Conservation (phyloP, 345 rosid genomes). For the Ceriops tagal region DNA sequence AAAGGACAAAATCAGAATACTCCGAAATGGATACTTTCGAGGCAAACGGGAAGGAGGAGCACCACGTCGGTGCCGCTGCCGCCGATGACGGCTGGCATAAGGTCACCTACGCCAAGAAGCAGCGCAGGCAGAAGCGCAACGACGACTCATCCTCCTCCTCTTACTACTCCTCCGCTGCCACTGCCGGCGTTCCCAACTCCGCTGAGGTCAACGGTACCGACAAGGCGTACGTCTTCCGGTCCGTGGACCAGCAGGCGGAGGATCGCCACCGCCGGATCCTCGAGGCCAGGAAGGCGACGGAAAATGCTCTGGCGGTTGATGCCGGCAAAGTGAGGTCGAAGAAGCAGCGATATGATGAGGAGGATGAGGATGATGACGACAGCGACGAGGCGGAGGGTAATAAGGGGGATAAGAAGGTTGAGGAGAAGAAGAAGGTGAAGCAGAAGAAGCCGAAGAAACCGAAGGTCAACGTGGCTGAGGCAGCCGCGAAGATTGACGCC, state of each 20-base stretch:
- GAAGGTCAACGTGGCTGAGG: conserved; percentile 58
- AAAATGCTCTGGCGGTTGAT: conserved; percentile 4
- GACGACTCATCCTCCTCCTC: conserved; percentile 1
- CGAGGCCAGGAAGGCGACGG: conserved; percentile 28
- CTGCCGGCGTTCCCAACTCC: background rate
- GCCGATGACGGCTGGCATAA: conserved; percentile 70
- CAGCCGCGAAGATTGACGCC: conserved; percentile 55
- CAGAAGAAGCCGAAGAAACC: conserved; percentile 62
- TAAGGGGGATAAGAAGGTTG: conserved; percentile 28
- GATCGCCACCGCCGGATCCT: conserved; percentile 48
- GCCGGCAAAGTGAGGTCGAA: conserved; percentile 29
- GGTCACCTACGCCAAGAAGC: conserved; percentile 63
- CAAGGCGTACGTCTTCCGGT: conserved; percentile 36
- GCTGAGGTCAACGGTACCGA: conserved; percentile 14
- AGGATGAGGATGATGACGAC: conserved; percentile 19
- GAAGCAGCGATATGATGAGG: conserved; percentile 46
- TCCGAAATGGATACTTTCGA: conserved; percentile 21
- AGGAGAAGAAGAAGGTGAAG: conserved; percentile 49
- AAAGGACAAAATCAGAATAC: background rate
- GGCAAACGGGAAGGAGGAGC: conserved; percentile 11
- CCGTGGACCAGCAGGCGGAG: conserved; percentile 53
- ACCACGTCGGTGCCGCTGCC: background rate
- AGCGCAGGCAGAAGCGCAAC: conserved; percentile 37
- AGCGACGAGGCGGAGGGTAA: conserved; percentile 30
- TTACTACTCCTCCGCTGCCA: background rate